Evolutionary conservation across 2,329 filamentous ascomycete genomes (phyloP).

Genomic region (Monosporascus sp.): DNA sequence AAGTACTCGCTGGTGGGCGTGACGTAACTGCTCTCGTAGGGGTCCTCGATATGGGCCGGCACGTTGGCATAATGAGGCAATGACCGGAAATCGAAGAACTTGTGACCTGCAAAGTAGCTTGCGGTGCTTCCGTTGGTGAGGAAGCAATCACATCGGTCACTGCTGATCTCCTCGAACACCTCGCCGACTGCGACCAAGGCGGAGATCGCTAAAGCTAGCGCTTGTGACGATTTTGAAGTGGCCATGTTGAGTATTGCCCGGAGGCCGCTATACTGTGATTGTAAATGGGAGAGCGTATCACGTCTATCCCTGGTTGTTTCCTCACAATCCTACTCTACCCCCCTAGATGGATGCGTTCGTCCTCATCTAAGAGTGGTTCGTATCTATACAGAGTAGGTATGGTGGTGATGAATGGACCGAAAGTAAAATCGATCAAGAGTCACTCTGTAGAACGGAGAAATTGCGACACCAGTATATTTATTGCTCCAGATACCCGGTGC

Average conservation of each 20-base stretch:
- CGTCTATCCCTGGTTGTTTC: background rate
- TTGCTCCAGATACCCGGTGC: background rate
- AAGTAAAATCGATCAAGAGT: background rate
- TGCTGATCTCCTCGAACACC: constrained; percentile 18
- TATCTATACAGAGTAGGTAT: background rate
- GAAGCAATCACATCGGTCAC: constrained; percentile 40
- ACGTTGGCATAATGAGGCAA: constrained; percentile 34
- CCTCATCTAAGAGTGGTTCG: too few species aligned
- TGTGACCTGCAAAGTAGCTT: constrained; percentile 40
- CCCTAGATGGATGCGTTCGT: too few species aligned
- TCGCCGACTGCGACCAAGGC: constrained; percentile 8
- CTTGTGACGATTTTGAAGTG: constrained; percentile 1
- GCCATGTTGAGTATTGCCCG: constrained; percentile 6
- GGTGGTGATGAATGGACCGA: background rate
- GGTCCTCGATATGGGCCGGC: constrained; percentile 21
- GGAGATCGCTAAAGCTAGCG: constrained; percentile 10
- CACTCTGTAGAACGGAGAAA: background rate
- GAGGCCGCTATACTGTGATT: too few species aligned
- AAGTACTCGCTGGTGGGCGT: constrained; percentile 28
- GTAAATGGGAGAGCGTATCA: constrained; percentile 5
- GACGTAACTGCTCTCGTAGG: constrained; percentile 23
- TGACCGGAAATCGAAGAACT: constrained; percentile 47
- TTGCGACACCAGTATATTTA: background rate
- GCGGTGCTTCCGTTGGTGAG: constrained; percentile 40
- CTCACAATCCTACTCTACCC: background rate